These are phyloP conservation scores for Dalbergia cochinchinensis DNA, from an alignment of 306 rosid species.

Conservation along the genomic window DNA sequence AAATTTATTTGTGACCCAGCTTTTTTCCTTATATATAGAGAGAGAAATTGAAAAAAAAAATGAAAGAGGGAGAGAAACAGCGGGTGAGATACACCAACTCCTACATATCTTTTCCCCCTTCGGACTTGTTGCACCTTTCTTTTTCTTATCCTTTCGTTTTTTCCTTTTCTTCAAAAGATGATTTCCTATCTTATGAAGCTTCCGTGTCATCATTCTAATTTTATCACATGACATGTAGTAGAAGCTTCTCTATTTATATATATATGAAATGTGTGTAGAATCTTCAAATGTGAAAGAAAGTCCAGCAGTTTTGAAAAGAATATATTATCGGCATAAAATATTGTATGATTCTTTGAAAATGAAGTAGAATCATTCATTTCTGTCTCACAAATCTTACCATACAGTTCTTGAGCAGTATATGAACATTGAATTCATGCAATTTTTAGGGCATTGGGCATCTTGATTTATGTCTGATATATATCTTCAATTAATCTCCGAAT, in stretches of 20 bases:
- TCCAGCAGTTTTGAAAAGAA: neutral
- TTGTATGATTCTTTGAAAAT: constrained; percentile 20
- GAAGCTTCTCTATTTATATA: neutral
- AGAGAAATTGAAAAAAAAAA: too few relatives aligned
- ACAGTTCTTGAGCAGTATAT: neutral
- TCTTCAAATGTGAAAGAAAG: constrained; percentile 16
- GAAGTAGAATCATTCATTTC: constrained; percentile 4
- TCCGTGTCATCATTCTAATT: neutral
- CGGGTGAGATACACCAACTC: neutral
- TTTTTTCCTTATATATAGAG: too few relatives aligned
- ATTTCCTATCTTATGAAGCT: neutral
- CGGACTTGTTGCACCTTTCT: neutral
- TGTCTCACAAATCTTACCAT: neutral
- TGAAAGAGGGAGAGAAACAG: neutral
- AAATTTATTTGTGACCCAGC: too few relatives aligned
- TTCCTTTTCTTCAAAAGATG: neutral
- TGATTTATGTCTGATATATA: constrained; percentile 16
- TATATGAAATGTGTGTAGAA: constrained; percentile 1
- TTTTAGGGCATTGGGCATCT: constrained; percentile 9
- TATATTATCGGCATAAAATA: constrained; percentile 1
- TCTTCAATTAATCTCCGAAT: constrained; percentile 24
- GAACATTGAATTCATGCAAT: constrained; percentile 7
- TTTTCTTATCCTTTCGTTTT: neutral
- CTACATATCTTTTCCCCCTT: neutral
- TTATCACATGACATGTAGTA: neutral